Base-by-base conservation (phyloP, 345 rosid genomes). In the Syzygium aqueum region DNA sequence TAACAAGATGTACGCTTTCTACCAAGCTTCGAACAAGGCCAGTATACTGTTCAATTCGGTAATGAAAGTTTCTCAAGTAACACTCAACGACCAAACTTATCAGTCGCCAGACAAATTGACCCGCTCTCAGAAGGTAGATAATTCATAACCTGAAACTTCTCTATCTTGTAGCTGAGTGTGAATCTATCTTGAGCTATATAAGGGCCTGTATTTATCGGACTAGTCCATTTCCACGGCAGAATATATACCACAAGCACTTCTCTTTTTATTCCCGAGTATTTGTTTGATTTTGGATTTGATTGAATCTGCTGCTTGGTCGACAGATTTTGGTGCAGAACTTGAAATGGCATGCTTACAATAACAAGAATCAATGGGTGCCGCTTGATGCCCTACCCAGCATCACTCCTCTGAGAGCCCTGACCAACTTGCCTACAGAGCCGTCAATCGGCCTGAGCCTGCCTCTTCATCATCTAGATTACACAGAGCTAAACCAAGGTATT, bases 31-130 rank as follows among this genome's bases (percentile, higher is more conserved):
- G 33, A 87, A 85, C 43, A 89, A 89, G n/a, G 87, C 87, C n/a
- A 85, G 88, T 33, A 90, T 97, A 28, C 87, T 94, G 33, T 88
- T 94, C 59, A 89, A 94, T 87, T 94, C 95, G 49, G 87, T 94
- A 25, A 92, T 88, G 88, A 89, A 89, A 77, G 88, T 94, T 7
- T 86, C 88, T 7, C 93, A 89, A 85, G 97, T 90, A 28, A 86
- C 90, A 13, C 91, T 93, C 21, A 91, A 88, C 23, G 93, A 91
- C 19, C 90, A 87, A 7, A 84, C 14, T 5, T 88, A 86, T 50
- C 67, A 30, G 88, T 73, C 86, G 25, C 61, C 90, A 5, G 91
- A 92, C 49, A 88, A 87, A 40, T 89, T 94, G 25, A 85, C 49
- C 85, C 88, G 37, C 37, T 61, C 84, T 37, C 92, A 92, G 43